Percentiles rank a stretch among this genome's conserved stretches.
Conservation (phyloP, 2,329 filamentous ascomycete genomes). For the Calonectria ilicicola region DNA sequence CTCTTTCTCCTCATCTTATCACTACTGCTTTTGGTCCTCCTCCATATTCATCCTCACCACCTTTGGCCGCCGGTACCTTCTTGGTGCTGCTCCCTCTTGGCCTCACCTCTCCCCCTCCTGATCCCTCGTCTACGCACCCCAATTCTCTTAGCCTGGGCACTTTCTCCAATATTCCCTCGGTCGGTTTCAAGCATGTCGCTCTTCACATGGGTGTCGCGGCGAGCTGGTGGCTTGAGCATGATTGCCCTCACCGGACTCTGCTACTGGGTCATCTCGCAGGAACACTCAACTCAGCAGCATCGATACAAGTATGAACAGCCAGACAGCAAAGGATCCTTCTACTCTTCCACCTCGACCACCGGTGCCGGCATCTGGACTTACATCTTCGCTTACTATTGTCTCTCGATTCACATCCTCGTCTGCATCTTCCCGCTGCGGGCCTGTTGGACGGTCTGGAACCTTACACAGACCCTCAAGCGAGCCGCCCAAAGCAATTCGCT, state of each 20-base stretch:
- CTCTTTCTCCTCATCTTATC: constrained; percentile 1
- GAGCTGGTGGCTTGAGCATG: constrained; percentile 68
- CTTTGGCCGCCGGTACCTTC: constrained; percentile 5
- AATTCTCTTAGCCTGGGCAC: neutral
- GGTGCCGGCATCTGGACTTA: constrained; percentile 64
- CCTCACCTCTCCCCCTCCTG: neutral
- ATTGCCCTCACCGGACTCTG: constrained; percentile 60
- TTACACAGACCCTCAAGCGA: constrained; percentile 64
- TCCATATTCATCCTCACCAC: neutral
- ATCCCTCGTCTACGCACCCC: neutral
- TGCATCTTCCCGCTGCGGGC: constrained; percentile 72
- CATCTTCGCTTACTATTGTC: constrained; percentile 73
- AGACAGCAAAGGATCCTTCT: constrained; percentile 47
- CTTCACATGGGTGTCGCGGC: constrained; percentile 65
- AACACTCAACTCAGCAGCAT: constrained; percentile 58
- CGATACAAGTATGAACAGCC: constrained; percentile 57
- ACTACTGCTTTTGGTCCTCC: neutral
- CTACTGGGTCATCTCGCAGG: constrained; percentile 67
- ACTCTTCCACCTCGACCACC: constrained; percentile 45
- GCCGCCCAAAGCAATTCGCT: constrained; percentile 58
- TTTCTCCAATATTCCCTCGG: neutral
- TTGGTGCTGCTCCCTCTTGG: constrained; percentile 10
- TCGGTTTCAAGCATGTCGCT: constrained; percentile 58
- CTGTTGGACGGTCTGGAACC: constrained; percentile 70
- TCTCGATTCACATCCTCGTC: constrained; percentile 74